Conservation (phyloP, 257 asterid species). For the Misopates orontium region DNA sequence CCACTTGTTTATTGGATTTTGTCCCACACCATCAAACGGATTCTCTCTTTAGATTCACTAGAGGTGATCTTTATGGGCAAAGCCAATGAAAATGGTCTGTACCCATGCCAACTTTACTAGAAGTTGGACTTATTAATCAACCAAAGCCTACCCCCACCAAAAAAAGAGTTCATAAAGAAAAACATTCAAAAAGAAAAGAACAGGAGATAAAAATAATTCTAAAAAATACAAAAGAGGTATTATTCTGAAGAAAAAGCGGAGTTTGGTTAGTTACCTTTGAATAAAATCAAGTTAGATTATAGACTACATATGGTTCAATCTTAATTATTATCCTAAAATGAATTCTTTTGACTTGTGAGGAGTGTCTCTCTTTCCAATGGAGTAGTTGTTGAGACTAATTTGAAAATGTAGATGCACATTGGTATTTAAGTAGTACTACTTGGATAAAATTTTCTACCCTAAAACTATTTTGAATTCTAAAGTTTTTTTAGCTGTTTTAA, state of each 20-base stretch:
- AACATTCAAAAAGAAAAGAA: neutral
- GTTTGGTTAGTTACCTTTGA: neutral
- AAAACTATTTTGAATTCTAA: neutral
- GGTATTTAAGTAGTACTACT: neutral
- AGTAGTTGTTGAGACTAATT: neutral
- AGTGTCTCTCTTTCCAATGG: neutral
- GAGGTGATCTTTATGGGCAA: too few species aligned
- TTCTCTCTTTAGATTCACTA: neutral
- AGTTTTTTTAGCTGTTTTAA: too few species aligned
- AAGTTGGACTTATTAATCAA: slow-evolving; percentile 20
- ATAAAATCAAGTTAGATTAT: neutral
- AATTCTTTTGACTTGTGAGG: neutral
- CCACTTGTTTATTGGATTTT: slow-evolving; percentile 16
- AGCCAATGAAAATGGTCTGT: too few species aligned
- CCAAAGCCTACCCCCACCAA: neutral
- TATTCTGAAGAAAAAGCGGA: neutral
- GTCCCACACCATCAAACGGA: slow-evolving; percentile 3
- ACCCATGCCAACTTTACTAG: slow-evolving; percentile 16
- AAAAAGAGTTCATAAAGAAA: too few species aligned
- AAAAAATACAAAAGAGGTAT: neutral
- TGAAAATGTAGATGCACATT: neutral
- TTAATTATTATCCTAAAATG: neutral
- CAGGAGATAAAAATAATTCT: too few species aligned
- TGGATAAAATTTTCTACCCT: neutral
- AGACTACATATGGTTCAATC: neutral